A percentile compares a stretch with the other conserved stretches of the same genome.
Evolutionary conservation across 2,329 filamentous ascomycete genomes (phyloP).

Genomic region (Cordyceps javanica): DNA sequence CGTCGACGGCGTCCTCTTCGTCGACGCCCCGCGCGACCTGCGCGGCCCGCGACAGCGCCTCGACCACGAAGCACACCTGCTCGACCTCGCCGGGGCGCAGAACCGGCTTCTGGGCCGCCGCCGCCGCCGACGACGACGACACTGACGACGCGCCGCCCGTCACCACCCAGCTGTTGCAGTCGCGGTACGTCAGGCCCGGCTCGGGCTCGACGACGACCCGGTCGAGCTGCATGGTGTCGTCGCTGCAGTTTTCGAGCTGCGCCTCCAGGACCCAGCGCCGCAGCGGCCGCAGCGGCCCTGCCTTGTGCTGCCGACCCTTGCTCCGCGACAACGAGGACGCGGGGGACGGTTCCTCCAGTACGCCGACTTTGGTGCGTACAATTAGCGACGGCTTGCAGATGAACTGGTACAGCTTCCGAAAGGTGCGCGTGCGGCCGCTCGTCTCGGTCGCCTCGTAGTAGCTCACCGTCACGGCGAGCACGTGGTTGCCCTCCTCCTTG

Average conservation of each 20-base stretch:
- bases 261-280: slow-evolving; percentile 75
- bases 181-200: slow-evolving; percentile 42
- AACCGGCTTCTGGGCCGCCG: slow-evolving; percentile 40
- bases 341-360: slow-evolving; percentile 32
- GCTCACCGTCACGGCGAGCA: slow-evolving; percentile 85
- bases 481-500: slow-evolving; percentile 90
- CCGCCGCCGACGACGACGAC: background rate
- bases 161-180: slow-evolving; percentile 53
- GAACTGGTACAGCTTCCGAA: slow-evolving; percentile 95
- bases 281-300: background rate
- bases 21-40: background rate
- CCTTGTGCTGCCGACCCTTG: no score
- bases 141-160: slow-evolving; percentile 18
- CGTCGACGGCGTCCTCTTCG: slow-evolving; percentile 22
- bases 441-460: slow-evolving; percentile 82
- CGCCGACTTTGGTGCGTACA: slow-evolving; percentile 81
- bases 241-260: slow-evolving; percentile 90
- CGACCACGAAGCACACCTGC: slow-evolving; percentile 59
- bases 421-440: slow-evolving; percentile 69
- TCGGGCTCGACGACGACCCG: slow-evolving; percentile 50
- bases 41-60: slow-evolving; percentile 21
- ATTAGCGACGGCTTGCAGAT: slow-evolving; percentile 84
- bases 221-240: slow-evolving; percentile 75
- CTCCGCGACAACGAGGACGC: no score
- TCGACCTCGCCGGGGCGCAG: slow-evolving; percentile 58